Percentiles rank a stretch among this genome's conserved stretches.
Evolutionary conservation across 2,329 filamentous ascomycete genomes (phyloP).

Genomic region (Metarhizium rileyi): DNA sequence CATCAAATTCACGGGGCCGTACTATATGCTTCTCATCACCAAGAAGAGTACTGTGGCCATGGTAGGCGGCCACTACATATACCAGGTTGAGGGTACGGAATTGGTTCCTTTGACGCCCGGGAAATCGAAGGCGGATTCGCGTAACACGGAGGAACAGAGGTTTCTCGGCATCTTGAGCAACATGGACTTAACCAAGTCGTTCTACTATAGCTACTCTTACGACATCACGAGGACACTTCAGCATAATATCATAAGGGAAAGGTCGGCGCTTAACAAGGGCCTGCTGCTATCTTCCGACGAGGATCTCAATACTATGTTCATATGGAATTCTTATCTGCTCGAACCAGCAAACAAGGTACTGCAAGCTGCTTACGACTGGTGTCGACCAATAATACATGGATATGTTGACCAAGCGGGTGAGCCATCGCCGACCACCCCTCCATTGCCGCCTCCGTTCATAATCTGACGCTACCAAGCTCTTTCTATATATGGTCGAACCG

Average conservation of each 20-base stretch:
- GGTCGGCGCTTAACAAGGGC: constrained; percentile 59
- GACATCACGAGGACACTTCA: constrained; percentile 89
- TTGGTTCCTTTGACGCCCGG: constrained; percentile 76
- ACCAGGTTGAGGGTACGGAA: constrained; percentile 90
- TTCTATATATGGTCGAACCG: constrained; percentile 76
- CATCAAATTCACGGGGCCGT: constrained; percentile 88
- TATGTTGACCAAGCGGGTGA: constrained; percentile 80
- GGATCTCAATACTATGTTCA: constrained; percentile 89
- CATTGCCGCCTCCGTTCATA: background rate
- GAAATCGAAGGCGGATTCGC: constrained; percentile 64
- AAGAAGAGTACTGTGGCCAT: constrained; percentile 94
- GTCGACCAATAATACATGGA: constrained; percentile 87
- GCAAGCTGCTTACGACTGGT: constrained; percentile 88
- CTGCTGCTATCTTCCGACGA: constrained; percentile 46
- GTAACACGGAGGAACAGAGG: constrained; percentile 77
- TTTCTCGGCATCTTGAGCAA: constrained; percentile 86
- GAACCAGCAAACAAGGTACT: constrained; percentile 61
- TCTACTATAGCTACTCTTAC: constrained; percentile 98
- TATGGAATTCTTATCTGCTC: constrained; percentile 91
- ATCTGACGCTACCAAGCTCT: constrained; percentile 37
- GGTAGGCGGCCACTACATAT: constrained; percentile 91
- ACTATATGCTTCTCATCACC: constrained; percentile 95
- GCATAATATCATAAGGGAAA: constrained; percentile 78
- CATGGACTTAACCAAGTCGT: constrained; percentile 79
- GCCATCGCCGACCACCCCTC: background rate